phyloP scores from a whole-genome alignment of 306 rosid genomes.

The Citrullus amarus region DNA sequence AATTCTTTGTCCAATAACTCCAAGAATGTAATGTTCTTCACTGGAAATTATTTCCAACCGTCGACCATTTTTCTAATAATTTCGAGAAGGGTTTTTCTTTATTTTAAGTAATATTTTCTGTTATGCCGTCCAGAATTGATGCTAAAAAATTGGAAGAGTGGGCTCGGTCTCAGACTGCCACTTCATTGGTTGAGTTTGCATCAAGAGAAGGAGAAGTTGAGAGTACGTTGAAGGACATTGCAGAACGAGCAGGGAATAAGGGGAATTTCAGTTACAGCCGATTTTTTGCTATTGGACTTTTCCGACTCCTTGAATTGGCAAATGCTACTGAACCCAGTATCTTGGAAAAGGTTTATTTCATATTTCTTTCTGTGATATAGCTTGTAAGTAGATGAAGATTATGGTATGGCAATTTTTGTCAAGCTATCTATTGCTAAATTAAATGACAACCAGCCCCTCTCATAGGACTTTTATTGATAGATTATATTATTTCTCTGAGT shows the following conservation, averaged over 20 bases:
- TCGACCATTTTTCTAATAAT: not conserved
- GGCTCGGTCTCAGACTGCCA: slow-evolving; percentile 70
- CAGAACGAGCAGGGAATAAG: slow-evolving; percentile 75
- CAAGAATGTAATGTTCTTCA: not conserved
- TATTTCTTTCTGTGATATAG: not conserved
- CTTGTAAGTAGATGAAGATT: not conserved
- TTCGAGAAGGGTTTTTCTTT: not conserved
- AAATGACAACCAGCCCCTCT: no score
- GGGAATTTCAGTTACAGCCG: slow-evolving; percentile 85
- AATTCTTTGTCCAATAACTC: not conserved
- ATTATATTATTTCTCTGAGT: not conserved
- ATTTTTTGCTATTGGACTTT: slow-evolving; percentile 91
- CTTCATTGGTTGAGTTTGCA: slow-evolving; percentile 67
- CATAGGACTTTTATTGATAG: not conserved
- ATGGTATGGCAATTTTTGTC: not conserved
- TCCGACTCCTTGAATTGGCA: slow-evolving; percentile 90
- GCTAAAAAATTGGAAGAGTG: slow-evolving; percentile 87
- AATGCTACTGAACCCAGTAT: slow-evolving; percentile 82
- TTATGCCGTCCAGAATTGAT: slow-evolving; percentile 42
- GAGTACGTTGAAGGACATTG: slow-evolving; percentile 63
- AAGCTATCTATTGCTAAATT: not conserved
- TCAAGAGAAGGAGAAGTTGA: slow-evolving; percentile 91
- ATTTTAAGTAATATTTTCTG: not conserved
- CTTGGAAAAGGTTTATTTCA: slow-evolving; percentile 65
- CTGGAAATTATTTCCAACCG: not conserved